These are phyloP conservation scores for Tetrapyrgos nigripes DNA, from an alignment of 1,284 basidiomycete species.

Conservation along the genomic window DNA sequence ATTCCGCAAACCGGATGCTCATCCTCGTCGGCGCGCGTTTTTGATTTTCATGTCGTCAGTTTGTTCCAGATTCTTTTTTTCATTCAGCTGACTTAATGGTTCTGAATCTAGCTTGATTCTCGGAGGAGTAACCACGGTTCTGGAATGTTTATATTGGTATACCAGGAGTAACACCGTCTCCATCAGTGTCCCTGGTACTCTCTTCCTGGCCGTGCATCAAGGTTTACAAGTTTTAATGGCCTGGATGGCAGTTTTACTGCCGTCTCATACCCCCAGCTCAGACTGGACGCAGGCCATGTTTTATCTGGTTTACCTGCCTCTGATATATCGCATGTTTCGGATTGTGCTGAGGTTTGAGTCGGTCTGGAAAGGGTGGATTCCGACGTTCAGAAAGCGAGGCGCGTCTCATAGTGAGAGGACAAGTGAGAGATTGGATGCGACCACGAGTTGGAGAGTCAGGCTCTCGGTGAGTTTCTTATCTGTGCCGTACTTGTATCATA, in stretches of 20 bases:
- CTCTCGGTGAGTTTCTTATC: not conserved
- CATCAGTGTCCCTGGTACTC: constrained; percentile 31
- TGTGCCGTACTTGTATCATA: too few relatives aligned
- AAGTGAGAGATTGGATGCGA: too few relatives aligned
- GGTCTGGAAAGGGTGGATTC: not conserved
- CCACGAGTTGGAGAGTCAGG: too few relatives aligned
- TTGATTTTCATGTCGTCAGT: not conserved
- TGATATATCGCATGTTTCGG: not conserved
- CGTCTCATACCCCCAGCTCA: too few relatives aligned
- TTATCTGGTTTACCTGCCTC: not conserved
- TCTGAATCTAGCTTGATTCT: not conserved
- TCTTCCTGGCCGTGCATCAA: constrained; percentile 17
- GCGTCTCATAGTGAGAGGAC: not conserved
- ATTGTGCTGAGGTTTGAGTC: constrained; percentile 3
- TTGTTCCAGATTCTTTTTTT: not conserved
- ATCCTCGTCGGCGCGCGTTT: not conserved
- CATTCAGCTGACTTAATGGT: not conserved
- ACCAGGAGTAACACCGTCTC: constrained; percentile 33
- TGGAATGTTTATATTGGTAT: constrained; percentile 36
- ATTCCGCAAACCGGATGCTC: not conserved
- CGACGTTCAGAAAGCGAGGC: not conserved
- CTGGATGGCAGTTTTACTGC: too few relatives aligned
- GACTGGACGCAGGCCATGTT: too few relatives aligned
- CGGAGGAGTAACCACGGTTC: not conserved
- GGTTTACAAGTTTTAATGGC: not conserved